Evolutionary conservation across 805 yeast species (phyloP).

Genomic region (Lipomyces sp.): DNA sequence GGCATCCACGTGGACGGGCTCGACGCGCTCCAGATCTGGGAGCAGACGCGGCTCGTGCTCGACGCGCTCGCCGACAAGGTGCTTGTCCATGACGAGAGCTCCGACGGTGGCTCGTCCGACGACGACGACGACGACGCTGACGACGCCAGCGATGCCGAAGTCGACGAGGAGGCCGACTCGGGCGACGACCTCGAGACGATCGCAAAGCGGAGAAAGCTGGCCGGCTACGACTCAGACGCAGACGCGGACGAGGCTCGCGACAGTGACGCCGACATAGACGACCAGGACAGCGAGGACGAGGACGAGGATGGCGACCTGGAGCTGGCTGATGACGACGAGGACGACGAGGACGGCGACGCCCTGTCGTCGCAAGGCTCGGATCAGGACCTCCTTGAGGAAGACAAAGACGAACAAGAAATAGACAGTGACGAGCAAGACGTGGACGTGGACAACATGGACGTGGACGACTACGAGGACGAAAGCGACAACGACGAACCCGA

Average conservation of each 20-base stretch:
- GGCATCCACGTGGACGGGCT: slow-evolving; percentile 81
- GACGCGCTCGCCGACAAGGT: slow-evolving; percentile 71
- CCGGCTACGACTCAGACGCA: slow-evolving; percentile 24
- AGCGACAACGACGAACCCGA: slow-evolving; percentile 13
- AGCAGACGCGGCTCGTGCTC: slow-evolving; percentile 79
- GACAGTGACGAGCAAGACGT: slow-evolving; percentile 32
- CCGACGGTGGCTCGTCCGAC: slow-evolving; percentile 40
- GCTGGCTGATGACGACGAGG: slow-evolving; percentile 23
- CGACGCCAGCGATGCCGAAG: slow-evolving; percentile 42
- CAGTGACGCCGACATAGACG: no score
- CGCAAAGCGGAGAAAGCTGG: slow-evolving; percentile 21
- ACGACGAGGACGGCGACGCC: slow-evolving; percentile 20
- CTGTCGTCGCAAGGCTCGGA: no score
- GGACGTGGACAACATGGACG: slow-evolving; percentile 39
- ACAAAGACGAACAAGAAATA: slow-evolving; percentile 33
- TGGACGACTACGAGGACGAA: slow-evolving; percentile 39
- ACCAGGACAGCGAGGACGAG: slow-evolving; percentile 31
- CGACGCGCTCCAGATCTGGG: slow-evolving; percentile 90
- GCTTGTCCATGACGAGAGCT: slow-evolving; percentile 53
- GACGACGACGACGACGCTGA: slow-evolving; percentile 47
- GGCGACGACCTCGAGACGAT: slow-evolving; percentile 28
- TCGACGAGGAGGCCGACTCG: slow-evolving; percentile 32
- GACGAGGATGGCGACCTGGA: slow-evolving; percentile 28
- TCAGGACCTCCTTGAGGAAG: slow-evolving; percentile 28
- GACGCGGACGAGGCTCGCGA: no score